These are phyloP conservation scores for Metschnikowia kunwiensis DNA, from an alignment of 805 yeast genomes.

Conservation along the genomic window DNA sequence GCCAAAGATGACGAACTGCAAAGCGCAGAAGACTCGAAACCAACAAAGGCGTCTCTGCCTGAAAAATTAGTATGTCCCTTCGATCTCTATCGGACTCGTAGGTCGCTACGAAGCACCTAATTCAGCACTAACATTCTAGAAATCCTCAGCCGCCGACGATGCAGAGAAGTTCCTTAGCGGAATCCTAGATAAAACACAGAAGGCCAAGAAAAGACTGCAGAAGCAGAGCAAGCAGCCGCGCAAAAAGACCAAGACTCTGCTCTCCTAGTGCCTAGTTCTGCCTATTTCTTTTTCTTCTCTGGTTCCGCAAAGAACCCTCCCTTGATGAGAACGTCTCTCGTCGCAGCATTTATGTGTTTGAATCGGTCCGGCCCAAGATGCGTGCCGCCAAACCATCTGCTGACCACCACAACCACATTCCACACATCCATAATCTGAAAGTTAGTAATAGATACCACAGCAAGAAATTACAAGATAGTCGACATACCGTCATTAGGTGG, in stretches of 20 bases:
- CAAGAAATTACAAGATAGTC: neutral
- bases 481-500: slow-evolving; percentile 63
- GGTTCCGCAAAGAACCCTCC: slow-evolving; percentile 47
- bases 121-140: neutral
- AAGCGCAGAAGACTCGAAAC: neutral
- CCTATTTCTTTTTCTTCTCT: slow-evolving; percentile 10
- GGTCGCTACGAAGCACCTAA: too few species aligned
- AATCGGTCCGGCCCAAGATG: slow-evolving; percentile 92
- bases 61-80: slow-evolving; percentile 4
- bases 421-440: slow-evolving; percentile 64
- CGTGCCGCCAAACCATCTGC: slow-evolving; percentile 91
- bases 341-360: slow-evolving; percentile 86
- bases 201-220: slow-evolving; percentile 11
- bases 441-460: slow-evolving; percentile 23
- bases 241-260: slow-evolving; percentile 10
- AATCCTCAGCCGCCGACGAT: slow-evolving; percentile 2
- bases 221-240: slow-evolving; percentile 1
- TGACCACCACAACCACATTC: slow-evolving; percentile 83
- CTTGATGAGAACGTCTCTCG: slow-evolving; percentile 74
- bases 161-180: slow-evolving; percentile 16
- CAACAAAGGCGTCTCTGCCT: neutral
- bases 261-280: neutral
- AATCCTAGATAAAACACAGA: slow-evolving; percentile 12
- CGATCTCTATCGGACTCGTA: too few species aligned
- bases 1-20: slow-evolving; percentile 7